Conservation (phyloP, 148 eudicot species). For the Oxyria digyna region DNA sequence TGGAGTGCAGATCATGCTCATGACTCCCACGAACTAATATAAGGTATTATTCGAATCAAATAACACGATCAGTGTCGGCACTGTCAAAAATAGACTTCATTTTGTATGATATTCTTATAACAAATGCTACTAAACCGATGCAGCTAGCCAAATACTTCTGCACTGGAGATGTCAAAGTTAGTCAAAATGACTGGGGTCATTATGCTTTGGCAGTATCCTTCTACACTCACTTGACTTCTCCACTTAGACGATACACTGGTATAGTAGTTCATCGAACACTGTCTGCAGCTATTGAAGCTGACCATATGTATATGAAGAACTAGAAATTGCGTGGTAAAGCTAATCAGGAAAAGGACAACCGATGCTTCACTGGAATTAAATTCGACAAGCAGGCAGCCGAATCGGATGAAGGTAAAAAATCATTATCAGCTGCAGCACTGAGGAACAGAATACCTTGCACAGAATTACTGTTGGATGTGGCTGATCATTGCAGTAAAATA, state of each 20-base stretch:
- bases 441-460: slow-evolving; percentile 42
- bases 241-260: slow-evolving; percentile 83
- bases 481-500: slow-evolving; percentile 61
- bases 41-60: too few relatives aligned
- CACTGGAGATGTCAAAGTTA: slow-evolving; percentile 50
- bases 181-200: slow-evolving; percentile 54
- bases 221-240: slow-evolving; percentile 93
- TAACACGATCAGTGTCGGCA: too few relatives aligned
- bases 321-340: slow-evolving; percentile 13
- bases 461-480: slow-evolving; percentile 48
- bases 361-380: slow-evolving; percentile 55
- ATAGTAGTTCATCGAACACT: slow-evolving; percentile 74
- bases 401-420: slow-evolving; percentile 41
- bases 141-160: slow-evolving; percentile 80
- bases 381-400: slow-evolving; percentile 37
- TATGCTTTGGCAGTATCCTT: slow-evolving; percentile 81
- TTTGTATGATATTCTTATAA: slow-evolving; percentile 61
- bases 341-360: slow-evolving; percentile 8
- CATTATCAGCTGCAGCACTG: slow-evolving; percentile 45
- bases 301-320: slow-evolving; percentile 35
- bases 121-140: slow-evolving; percentile 81
- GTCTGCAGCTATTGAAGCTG: slow-evolving; percentile 72
- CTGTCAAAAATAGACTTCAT: too few relatives aligned
- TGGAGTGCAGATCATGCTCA: too few relatives aligned
- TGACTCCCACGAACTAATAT: too few relatives aligned